Evolutionary conservation across 2,329 filamentous ascomycete genomes (phyloP), one percentile per base, ranked within the genome.

Genomic region (Mycosphaerella arachidis): DNA sequence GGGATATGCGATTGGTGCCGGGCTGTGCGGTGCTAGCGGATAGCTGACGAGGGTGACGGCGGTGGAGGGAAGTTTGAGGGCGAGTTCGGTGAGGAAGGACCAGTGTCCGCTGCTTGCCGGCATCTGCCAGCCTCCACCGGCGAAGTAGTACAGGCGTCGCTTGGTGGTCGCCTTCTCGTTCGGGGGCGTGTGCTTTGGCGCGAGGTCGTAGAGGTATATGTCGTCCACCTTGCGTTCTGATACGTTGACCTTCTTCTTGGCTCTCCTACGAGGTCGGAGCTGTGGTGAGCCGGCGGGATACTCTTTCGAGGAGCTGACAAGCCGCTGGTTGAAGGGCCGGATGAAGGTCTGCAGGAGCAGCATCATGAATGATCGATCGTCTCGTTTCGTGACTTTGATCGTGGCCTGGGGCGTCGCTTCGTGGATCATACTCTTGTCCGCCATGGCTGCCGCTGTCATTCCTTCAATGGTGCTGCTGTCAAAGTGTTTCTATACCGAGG

Each of bases 71-170:
- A 84, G 61, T 1, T 76, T 68, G 2, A 70, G 68, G 0, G 76
- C 76, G 5, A 85, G 69, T 56, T 81, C 76, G 0, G 78, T 73
- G 54, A 77, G 74, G 6, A 84, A 70, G 6, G 74, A 74, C 82
- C 82, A 86, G 62, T 86, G 84, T 52, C 82, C 75, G 0, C 70
- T 64, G 3, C 75, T 77, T 0, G 84, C 78, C 0, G 80, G 80
- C 63, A 74, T 74, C 60, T 82, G 81, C 79, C 83, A 86, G 3
- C 81, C 81, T 6, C 83, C 83, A 1, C 83, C 84, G 0, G 76
- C 76, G 62, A 84, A 84, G 60, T 85, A 86, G 61, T 82, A 79
- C 10, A n/a, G 52, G 27, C 53, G 37, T 20, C 46, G 59, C 53
- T 64, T 70, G 48, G 64, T 48, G 16, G 48, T 45, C 24, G 33